These are phyloP conservation scores for Blastobotrys muscicola DNA, from an alignment of 805 yeast genomes.

Conservation along the genomic window DNA sequence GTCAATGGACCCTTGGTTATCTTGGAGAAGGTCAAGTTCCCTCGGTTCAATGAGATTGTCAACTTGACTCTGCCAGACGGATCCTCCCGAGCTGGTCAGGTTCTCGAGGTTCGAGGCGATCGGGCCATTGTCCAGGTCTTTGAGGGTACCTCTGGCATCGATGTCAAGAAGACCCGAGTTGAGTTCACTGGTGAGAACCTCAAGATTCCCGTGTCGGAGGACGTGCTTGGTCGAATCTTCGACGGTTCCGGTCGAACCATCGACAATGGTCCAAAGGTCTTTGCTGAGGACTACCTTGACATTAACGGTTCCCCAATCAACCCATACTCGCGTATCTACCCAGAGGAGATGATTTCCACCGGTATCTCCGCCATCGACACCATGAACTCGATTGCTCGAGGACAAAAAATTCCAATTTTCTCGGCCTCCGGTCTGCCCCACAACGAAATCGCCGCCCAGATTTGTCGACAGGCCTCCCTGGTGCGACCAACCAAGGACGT, in stretches of 20 bases:
- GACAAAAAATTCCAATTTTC: slow-evolving; percentile 98
- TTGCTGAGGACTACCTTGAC: slow-evolving; percentile 97
- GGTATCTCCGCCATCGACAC: slow-evolving; percentile 98
- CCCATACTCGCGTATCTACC: slow-evolving; percentile 96
- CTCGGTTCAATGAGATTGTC: slow-evolving; percentile 93
- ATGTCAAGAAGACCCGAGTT: slow-evolving; percentile 93
- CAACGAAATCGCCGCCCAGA: slow-evolving; percentile 99
- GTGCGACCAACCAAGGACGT: slow-evolving; percentile 99
- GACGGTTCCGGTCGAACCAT: slow-evolving; percentile 99
- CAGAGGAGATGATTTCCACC: slow-evolving; percentile 99
- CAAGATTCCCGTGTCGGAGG: slow-evolving; percentile 93
- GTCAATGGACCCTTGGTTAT: slow-evolving; percentile 97
- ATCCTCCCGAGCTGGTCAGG: slow-evolving; percentile 90
- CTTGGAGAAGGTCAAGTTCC: slow-evolving; percentile 75
- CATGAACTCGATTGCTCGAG: slow-evolving; percentile 99
- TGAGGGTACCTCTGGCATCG: slow-evolving; percentile 98
- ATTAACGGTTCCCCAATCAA: slow-evolving; percentile 98
- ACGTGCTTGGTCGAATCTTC: slow-evolving; percentile 93
- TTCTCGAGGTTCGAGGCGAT: slow-evolving; percentile 92
- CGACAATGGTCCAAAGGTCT: slow-evolving; percentile 95
- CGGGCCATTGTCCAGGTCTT: slow-evolving; percentile 98
- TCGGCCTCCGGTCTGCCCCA: slow-evolving; percentile 99
- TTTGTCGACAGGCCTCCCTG: slow-evolving; percentile 98
- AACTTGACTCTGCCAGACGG: slow-evolving; percentile 96
- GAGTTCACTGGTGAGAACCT: slow-evolving; percentile 94